Base-by-base conservation (phyloP, 768 basidiomycete species). In the Lentinula edodes region DNA sequence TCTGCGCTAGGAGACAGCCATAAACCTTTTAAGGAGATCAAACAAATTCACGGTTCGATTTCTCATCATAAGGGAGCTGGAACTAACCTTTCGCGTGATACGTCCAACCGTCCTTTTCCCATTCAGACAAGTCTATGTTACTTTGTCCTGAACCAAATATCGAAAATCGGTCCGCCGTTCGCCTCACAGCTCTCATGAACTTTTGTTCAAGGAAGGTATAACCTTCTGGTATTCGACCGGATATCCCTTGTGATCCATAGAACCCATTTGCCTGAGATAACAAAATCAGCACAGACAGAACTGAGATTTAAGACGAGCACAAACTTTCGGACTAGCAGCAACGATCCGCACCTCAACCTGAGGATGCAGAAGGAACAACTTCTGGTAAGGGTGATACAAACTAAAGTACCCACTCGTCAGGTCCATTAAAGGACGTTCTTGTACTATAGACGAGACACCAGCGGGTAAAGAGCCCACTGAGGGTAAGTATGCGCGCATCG, bases 351-450 rank as follows among this genome's bases (percentile, higher is more conserved):
- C 88, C 42, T 82, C 78, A 32, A 84, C 72, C 34, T 80, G 78
- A 0, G 83, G 80, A 10, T 80, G 76, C 23, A 81, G 70, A 28
- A 97, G 79, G 12, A 91, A 77, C 41, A 88, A 76, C 34, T 85
- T 76, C 69, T 92, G 91, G 71, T 98, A 98, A 12, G 82, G 83
- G 61, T 80, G 76, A 69, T 90, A 91, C 36, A 98, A 76, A 6
- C 91, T 91, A 70, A 99, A 98, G 74, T 99, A 99, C 10, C 97
- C 97, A 67, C 89, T 95, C 6, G 97, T 99, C 69, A 98, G 76
- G 70, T 97, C 91, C 34, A 89, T 72, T 16, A 83, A 67, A n/a
- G 84, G 84, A 16, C 76, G 72, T 48, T 46, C 28, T 28, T 61
- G 55, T 3, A 23, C 23, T 28, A 56, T 50, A 6, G 62, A 45